Evolutionary conservation across 768 basidiomycete species (phyloP), one percentile per base, ranked within the genome.

Genomic region (Podaxis carcinomalis): DNA sequence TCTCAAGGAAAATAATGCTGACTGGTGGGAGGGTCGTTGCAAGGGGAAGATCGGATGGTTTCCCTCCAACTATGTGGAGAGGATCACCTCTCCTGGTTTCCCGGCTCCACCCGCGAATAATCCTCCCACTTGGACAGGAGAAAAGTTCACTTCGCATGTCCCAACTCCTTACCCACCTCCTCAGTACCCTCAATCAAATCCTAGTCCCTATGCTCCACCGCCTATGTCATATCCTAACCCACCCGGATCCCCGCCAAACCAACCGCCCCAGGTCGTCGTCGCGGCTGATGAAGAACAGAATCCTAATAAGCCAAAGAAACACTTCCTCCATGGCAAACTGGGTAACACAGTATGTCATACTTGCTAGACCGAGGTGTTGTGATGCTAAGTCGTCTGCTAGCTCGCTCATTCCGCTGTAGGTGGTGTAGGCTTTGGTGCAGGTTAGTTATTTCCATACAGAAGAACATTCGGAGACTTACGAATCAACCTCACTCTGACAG

Each of bases 11-110:
- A 89, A 83, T 53, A 91, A 93, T 62, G 69, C 74, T 4, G 92
- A 94, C 70, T 95, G 93, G 93, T 95, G 93, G 93, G 83, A 81
- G 7, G 93, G 93, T n/a, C 80, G 74, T 63, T 68, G 75, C 59
- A 81, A 83, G 42, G 86, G 86, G 27, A 79, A 73, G 59, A 79
- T 85, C 63, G 92, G 87, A 16, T 77, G 93, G 36, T 92, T 94
- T 74, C 93, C 92, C 0, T 79, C 87, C 19, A 85, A 83, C 65
- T 81, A 90, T 59, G 89, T 90, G 42, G 85, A 89, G 72, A 83
- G 80, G 65, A 61, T 87, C 28, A 56, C 57, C 19, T 68, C 67
- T 23, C 62, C 73, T 19, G 25, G 60, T 13, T 55, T 64, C 54
- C 39, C 65, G 11, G 19, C 65, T 10, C 50, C 64, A 46, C 44